Evolutionary conservation across 202 grass and related monocot species (phyloP), one percentile per base, ranked within the genome.

Genomic region (Saccharum hybrid): DNA sequence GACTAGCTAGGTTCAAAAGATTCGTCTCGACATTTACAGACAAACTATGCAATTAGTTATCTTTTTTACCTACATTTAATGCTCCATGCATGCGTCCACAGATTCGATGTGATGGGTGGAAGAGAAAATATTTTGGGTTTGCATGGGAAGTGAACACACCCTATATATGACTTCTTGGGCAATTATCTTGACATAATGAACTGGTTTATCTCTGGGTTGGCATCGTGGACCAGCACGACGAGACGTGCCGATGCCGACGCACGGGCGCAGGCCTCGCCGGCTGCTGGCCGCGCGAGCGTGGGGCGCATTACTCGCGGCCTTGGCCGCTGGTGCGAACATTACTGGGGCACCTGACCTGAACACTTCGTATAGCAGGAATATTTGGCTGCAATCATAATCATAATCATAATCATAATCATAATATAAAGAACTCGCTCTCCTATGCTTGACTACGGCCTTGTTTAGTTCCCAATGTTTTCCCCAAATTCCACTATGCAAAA

Each of bases 251-350:
- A 36, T 36, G 34, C 30, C 0, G 42, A 10, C 43, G 28, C 36
- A 8, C 10, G 0, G 42, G 18, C 63, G 28, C 49, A 5, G 63
- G 31, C 56, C n/a, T 46, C 16, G 49, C 49, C 61, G 71, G 78
- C 78, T 33, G 71, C 85, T 16, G 79, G 72, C 72, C 45, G 28
- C 41, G 15, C n/a, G 52, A 83, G 67, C 48, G 80, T 83, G 75
- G 37, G 37, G 19, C 75, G 68, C 86, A 88, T 66, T 23, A 88
- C 85, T 41, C 18, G 49, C 22, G 40, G 12, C 7, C 85, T 31
- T 18, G 51, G 12, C 6, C 72, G 48, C 15, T n/a, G 28, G 18
- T 8, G 45, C 26, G 14, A 51, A 36, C 28, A 66, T 79, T 79
- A 62, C 62, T 78, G 21, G 7, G 19, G 39, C 66, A 40, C 19